Evolutionary conservation across 2,329 filamentous ascomycete species (phyloP).

Genomic region (Pseudocercospora vitis): DNA sequence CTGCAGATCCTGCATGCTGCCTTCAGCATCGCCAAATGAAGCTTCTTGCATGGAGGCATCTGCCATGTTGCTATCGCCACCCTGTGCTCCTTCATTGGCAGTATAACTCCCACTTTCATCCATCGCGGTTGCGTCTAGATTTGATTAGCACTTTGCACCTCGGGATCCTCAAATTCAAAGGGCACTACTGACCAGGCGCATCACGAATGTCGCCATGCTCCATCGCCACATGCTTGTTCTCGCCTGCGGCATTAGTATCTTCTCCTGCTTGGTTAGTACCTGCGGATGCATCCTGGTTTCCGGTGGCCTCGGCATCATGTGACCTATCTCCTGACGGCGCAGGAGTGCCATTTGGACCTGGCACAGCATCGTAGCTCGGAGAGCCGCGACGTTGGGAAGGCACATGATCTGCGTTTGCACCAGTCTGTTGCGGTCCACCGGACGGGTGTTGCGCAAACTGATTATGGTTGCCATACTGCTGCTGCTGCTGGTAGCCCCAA

Average conservation of each 20-base stretch:
- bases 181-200: slow-evolving; percentile 19
- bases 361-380: slow-evolving; percentile 34
- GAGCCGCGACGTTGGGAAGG: slow-evolving; percentile 29
- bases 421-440: slow-evolving; percentile 24
- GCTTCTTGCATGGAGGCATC: slow-evolving; percentile 16
- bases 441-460: slow-evolving; percentile 23
- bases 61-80: slow-evolving; percentile 9
- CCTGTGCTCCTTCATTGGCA: slow-evolving; percentile 1
- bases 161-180: not conserved
- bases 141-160: not conserved
- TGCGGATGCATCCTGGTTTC: slow-evolving; percentile 36
- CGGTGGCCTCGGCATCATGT: slow-evolving; percentile 25
- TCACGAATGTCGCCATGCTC: slow-evolving; percentile 19
- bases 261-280: slow-evolving; percentile 36
- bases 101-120: not conserved
- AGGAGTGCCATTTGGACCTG: slow-evolving; percentile 20
- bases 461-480: slow-evolving; percentile 27
- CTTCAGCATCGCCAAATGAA: slow-evolving; percentile 34
- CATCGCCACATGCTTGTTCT: slow-evolving; percentile 15
- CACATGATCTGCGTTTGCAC: slow-evolving; percentile 22
- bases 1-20: slow-evolving; percentile 23
- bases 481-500: slow-evolving; percentile 30
- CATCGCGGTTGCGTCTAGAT: not conserved
- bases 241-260: slow-evolving; percentile 33
- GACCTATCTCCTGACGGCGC: slow-evolving; percentile 17